Conservation (phyloP, 768 basidiomycete genomes). For the Serendipita sp. region DNA sequence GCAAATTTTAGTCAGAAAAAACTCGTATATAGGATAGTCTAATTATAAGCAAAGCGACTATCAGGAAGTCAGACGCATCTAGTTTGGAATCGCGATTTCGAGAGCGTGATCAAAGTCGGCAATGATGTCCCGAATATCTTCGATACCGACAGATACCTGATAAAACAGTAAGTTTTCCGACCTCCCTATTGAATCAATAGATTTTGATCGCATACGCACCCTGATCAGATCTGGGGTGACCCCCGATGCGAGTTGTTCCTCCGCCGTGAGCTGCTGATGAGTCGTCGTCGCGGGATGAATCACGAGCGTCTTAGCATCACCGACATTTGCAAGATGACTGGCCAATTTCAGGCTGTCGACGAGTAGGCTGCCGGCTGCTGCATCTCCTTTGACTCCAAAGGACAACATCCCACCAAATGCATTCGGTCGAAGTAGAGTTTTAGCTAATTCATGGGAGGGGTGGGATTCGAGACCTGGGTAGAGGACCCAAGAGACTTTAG, state of each 20-base stretch:
- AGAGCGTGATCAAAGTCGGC: constrained; percentile 28
- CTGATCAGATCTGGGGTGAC: constrained; percentile 64
- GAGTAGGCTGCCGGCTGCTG: constrained; percentile 33
- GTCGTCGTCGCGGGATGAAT: constrained; percentile 70
- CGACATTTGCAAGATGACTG: constrained; percentile 26
- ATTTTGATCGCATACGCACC: constrained; percentile 23
- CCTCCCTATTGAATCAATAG: not conserved
- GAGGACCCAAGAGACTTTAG: not conserved
- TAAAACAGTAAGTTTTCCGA: not conserved
- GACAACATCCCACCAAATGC: constrained; percentile 58
- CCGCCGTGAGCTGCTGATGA: constrained; percentile 47
- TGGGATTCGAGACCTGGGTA: constrained; percentile 59
- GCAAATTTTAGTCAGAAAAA: too few relatives aligned
- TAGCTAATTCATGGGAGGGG: constrained; percentile 41
- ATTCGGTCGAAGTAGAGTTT: constrained; percentile 36
- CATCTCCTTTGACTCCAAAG: constrained; percentile 56
- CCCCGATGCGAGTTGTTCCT: constrained; percentile 48
- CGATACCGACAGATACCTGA: constrained; percentile 29
- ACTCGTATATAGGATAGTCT: too few relatives aligned
- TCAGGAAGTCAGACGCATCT: too few relatives aligned
- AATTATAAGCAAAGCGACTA: too few relatives aligned
- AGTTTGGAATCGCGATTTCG: constrained; percentile 15
- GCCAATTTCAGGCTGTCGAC: constrained; percentile 60
- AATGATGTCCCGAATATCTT: constrained; percentile 29
- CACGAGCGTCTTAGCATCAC: constrained; percentile 52